These are phyloP conservation scores for Boletales sp. DNA, from an alignment of 768 basidiomycete species.

Conservation along the genomic window DNA sequence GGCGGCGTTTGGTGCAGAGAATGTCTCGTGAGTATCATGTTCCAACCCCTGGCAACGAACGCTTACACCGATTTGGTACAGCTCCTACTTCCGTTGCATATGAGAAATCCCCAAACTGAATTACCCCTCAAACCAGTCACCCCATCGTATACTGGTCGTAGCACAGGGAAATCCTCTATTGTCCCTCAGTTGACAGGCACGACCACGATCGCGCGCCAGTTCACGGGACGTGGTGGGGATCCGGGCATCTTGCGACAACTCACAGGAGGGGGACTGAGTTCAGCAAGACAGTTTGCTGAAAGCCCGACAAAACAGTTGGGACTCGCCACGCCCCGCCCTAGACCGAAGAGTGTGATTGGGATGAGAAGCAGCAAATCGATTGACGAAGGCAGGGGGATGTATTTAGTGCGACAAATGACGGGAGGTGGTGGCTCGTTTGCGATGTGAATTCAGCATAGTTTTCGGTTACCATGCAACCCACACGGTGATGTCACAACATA, in stretches of 20 bases:
- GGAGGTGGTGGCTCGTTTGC: slow-evolving; percentile 39
- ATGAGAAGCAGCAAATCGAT: slow-evolving; percentile 58
- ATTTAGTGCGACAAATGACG: slow-evolving; percentile 75
- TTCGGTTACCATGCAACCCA: slow-evolving; percentile 19
- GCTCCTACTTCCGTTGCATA: slow-evolving; percentile 52
- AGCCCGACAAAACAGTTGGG: slow-evolving; percentile 74
- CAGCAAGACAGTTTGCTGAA: slow-evolving; percentile 57
- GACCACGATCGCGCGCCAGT: slow-evolving; percentile 71
- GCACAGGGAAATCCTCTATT: slow-evolving; percentile 30
- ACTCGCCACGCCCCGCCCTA: slow-evolving; percentile 41
- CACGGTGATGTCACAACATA: background rate
- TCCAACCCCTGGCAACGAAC: background rate
- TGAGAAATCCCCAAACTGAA: slow-evolving; percentile 46
- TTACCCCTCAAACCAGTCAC: slow-evolving; percentile 51
- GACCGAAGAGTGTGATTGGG: slow-evolving; percentile 79
- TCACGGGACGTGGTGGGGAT: slow-evolving; percentile 55
- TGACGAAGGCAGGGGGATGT: slow-evolving; percentile 69
- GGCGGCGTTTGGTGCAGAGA: slow-evolving; percentile 82
- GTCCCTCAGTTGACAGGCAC: slow-evolving; percentile 62
- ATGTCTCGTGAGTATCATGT: slow-evolving; percentile 57
- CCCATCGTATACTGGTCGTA: slow-evolving; percentile 43
- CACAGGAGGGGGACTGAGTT: slow-evolving; percentile 65
- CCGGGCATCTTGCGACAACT: slow-evolving; percentile 47
- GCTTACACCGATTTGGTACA: slow-evolving; percentile 26
- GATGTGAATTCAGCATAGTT: slow-evolving; percentile 14